A percentile compares a stretch with the other conserved stretches of the same genome.
Conservation (phyloP, 2,329 filamentous ascomycete genomes). For the Neofusicoccum sp. region DNA sequence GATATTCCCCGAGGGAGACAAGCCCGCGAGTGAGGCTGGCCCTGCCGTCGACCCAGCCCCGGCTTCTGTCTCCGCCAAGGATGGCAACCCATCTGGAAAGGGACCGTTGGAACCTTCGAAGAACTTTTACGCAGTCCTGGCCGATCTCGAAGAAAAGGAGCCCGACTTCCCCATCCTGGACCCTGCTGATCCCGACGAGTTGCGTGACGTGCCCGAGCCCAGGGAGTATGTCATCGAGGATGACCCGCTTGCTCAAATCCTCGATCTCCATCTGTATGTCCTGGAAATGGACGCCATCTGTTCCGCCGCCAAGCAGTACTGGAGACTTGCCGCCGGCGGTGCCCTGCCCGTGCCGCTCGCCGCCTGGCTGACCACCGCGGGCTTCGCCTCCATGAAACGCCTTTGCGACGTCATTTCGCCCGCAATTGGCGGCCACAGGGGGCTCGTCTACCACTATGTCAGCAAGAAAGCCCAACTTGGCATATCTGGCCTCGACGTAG, state of each 20-base stretch:
- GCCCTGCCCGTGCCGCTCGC: constrained; percentile 5
- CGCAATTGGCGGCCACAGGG: background rate
- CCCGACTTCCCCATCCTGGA: background rate
- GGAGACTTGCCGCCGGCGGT: constrained; percentile 6
- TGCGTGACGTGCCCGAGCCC: background rate
- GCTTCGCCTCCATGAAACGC: background rate
- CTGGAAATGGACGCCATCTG: constrained; percentile 15
- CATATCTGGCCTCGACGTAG: background rate
- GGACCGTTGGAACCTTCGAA: background rate
- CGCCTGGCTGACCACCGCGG: constrained; percentile 17
- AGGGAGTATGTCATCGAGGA: constrained; percentile 13
- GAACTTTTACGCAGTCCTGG: constrained; percentile 4
- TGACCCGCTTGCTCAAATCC: constrained; percentile 11
- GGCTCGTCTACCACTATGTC: background rate
- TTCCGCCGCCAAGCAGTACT: constrained; percentile 5
- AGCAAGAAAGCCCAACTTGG: background rate
- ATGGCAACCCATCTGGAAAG: background rate
- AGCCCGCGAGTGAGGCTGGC: background rate
- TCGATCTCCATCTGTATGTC: constrained; percentile 14
- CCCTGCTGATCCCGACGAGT: background rate
- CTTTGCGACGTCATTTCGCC: background rate
- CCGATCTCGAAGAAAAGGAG: background rate
- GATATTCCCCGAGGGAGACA: background rate
- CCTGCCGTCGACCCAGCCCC: background rate
- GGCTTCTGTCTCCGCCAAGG: background rate